Evolutionary conservation across 768 basidiomycete species (phyloP).

Genomic region (Postia placenta): DNA sequence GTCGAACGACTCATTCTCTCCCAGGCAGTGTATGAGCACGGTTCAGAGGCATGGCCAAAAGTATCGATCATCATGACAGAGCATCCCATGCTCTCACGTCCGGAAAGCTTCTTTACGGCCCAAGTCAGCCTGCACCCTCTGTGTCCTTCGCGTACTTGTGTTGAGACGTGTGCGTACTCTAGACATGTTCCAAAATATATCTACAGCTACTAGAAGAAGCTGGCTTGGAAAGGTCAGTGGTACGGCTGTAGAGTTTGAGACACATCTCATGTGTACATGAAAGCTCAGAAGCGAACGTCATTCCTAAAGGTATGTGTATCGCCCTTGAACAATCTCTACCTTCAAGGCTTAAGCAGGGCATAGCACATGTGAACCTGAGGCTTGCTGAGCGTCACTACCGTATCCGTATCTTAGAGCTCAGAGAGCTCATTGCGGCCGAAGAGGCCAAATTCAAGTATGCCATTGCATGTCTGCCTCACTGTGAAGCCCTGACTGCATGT

Average conservation of each 20-base stretch:
- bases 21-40: constrained; percentile 82
- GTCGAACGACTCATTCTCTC: constrained; percentile 77
- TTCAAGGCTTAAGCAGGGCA: no score
- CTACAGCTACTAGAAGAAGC: constrained; percentile 63
- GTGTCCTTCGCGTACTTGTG: neutral
- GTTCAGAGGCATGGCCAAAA: constrained; percentile 59
- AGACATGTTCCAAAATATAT: constrained; percentile 71
- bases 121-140: constrained; percentile 40
- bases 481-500: neutral
- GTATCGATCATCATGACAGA: constrained; percentile 61
- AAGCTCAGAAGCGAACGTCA: constrained; percentile 45
- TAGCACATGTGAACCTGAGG: constrained; percentile 59
- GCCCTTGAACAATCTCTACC: no score
- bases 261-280: constrained; percentile 7
- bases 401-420: constrained; percentile 64
- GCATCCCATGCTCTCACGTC: constrained; percentile 63
- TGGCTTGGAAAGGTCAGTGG: constrained; percentile 52
- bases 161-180: constrained; percentile 12
- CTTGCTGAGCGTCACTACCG: constrained; percentile 75
- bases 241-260: constrained; percentile 3
- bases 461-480: neutral
- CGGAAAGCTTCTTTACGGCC: constrained; percentile 61
- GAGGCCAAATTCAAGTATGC: constrained; percentile 75
- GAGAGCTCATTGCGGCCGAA: constrained; percentile 62
- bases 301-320: constrained; percentile 43